These are phyloP conservation scores for Metrosideros polymorpha DNA, from an alignment of 441 rosid genomes.

Conservation along the genomic window DNA sequence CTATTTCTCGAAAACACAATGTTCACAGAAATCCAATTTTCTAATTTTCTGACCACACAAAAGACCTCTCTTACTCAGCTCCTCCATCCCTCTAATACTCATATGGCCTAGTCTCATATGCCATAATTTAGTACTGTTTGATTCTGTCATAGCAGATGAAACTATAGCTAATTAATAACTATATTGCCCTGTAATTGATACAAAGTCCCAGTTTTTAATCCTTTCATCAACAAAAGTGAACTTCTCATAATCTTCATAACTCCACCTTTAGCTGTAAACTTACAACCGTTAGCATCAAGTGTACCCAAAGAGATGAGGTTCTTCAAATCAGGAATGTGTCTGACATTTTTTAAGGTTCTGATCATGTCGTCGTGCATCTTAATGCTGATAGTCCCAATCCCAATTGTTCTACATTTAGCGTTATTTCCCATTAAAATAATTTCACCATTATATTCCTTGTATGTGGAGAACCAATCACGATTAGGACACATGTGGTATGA, in stretches of 20 bases:
- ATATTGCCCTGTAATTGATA: too few species aligned
- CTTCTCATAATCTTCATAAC: not conserved
- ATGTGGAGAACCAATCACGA: not conserved
- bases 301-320: too few species aligned
- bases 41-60: not conserved
- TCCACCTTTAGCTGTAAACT: too few species aligned
- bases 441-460: too few species aligned
- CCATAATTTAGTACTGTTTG: not conserved
- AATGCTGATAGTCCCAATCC: not conserved
- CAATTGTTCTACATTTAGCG: too few species aligned
- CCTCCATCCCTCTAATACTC: not conserved
- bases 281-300: not conserved
- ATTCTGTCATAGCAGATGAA: too few species aligned
- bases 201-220: not conserved
- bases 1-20: too few species aligned
- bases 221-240: too few species aligned
- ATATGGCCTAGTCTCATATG: not conserved
- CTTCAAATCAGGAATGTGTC: not conserved
- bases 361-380: not conserved
- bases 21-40: not conserved
- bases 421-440: not conserved
- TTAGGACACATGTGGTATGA: not conserved
- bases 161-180: too few species aligned
- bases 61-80: not conserved
- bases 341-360: too few species aligned